Evolutionary conservation across 768 basidiomycete species (phyloP), one percentile per base, ranked within the genome.

Genomic region (Xanthoconium purpureum): DNA sequence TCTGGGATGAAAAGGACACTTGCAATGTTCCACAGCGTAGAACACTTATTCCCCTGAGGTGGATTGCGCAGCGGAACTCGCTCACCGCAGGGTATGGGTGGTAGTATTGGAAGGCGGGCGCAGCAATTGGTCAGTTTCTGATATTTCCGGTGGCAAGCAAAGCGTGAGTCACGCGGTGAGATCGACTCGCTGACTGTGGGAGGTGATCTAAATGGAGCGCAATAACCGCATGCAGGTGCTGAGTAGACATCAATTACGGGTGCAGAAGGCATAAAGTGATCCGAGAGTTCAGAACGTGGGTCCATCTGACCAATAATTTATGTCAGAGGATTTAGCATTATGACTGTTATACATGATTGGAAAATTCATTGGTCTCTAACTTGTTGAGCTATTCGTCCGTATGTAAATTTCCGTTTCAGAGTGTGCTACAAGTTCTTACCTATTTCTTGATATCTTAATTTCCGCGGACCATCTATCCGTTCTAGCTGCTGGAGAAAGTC

Each of bases 361-460:
- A 2, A 20, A 32, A 40, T 37, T 55, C 13, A 61, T 37, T 45
- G 43, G 11, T 18, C 42, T 46, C 39, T 55, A 36, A 70, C 52
- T 14, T 62, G 63, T 50, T 58, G 63, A n/a, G 65, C 67, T 69
- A 50, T 56, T 64, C n/a, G 29, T 18, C 45, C 32, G 13, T 13
- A 48, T 30, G 38, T 56, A 18, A 56, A 46, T 20, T 1, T 37
- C 45, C 1, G 35, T 4, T 11, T 30, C 24, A 48, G 12, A 14
- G 40, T 10, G 44, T 12, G 14, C 11, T 28, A 17, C 32, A 24
- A 32, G 10, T 18, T 61, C 81, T 65, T 55, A 83, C 88, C 76
- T 48, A 91, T 71, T 35, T 88, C 87, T 56, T 75, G 67, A 69
- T 98, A 97, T 64, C 94, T 79, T 52, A 74, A 75, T 53, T 72